Evolutionary conservation across 805 yeast genomes (phyloP).

Genomic region (Komagataella populi): DNA sequence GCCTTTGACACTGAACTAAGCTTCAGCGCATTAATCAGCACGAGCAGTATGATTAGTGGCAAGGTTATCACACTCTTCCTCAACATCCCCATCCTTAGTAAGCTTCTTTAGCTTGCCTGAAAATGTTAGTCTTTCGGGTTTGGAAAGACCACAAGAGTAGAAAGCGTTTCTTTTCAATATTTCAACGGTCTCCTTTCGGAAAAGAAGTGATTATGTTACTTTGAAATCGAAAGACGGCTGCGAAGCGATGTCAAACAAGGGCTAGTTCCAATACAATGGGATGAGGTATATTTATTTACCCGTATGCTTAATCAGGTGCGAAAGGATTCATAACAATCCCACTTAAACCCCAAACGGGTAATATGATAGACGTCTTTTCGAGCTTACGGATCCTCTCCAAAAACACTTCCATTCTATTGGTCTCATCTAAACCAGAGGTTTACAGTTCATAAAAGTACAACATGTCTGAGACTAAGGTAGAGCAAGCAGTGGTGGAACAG

Average conservation of each 20-base stretch:
- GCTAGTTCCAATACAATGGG: neutral
- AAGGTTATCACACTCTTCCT: neutral
- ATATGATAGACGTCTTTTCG: constrained; percentile 1
- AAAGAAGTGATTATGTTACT: neutral
- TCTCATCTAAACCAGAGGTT: neutral
- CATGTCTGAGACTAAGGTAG: constrained; percentile 7
- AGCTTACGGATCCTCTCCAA: neutral
- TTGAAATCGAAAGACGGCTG: neutral
- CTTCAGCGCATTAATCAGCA: neutral
- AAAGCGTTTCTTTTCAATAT: neutral
- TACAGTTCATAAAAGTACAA: constrained; percentile 6
- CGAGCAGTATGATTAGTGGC: neutral
- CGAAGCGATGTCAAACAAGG: neutral
- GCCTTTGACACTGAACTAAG: neutral
- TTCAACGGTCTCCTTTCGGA: neutral
- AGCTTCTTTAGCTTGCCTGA: neutral
- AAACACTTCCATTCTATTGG: neutral
- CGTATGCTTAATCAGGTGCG: neutral
- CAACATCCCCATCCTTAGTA: neutral
- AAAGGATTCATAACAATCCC: neutral
- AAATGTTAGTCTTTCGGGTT: neutral
- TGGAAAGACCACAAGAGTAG: neutral
- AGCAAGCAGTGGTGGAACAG: constrained; percentile 1
- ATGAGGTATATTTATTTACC: neutral
- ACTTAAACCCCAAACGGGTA: neutral